Conservation (phyloP, 2,329 filamentous ascomycete species). For the Aspergillus clavatus region DNA sequence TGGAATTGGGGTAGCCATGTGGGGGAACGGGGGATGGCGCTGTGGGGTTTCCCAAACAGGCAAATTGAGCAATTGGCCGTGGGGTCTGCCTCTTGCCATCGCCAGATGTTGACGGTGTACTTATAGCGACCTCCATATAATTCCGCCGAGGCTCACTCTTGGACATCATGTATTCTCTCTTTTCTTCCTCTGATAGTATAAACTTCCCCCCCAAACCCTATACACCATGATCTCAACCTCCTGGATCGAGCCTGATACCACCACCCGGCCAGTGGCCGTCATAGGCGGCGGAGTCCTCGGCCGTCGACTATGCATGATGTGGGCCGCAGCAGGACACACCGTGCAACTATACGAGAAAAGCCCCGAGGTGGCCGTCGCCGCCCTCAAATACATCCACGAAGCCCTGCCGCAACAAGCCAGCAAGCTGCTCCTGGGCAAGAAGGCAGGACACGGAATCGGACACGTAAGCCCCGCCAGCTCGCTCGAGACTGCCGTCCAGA, state of each 20-base stretch:
- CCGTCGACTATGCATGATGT: constrained; percentile 22
- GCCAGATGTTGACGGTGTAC: background rate
- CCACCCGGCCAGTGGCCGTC: constrained; percentile 17
- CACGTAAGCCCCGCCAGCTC: no score
- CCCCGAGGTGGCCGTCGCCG: constrained; percentile 2
- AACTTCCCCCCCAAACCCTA: background rate
- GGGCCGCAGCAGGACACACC: constrained; percentile 11
- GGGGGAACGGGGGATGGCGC: background rate
- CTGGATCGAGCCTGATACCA: constrained; percentile 18
- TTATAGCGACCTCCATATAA: background rate
- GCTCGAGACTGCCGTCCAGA: constrained; percentile 37
- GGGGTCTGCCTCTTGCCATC: no score
- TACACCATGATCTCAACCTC: constrained; percentile 12
- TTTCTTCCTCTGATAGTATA: background rate
- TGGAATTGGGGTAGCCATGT: background rate
- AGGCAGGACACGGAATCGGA: background rate
- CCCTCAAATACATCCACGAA: constrained; percentile 12
- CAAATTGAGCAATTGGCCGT: no score
- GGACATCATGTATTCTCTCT: background rate
- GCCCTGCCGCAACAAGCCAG: constrained; percentile 12
- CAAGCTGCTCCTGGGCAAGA: constrained; percentile 15
- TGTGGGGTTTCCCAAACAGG: background rate
- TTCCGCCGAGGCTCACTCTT: background rate
- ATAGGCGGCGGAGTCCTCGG: constrained; percentile 19
- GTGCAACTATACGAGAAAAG: constrained; percentile 17